Evolutionary conservation across 2,329 filamentous ascomycete species (phyloP).

Genomic region (Penicillium olsonii): DNA sequence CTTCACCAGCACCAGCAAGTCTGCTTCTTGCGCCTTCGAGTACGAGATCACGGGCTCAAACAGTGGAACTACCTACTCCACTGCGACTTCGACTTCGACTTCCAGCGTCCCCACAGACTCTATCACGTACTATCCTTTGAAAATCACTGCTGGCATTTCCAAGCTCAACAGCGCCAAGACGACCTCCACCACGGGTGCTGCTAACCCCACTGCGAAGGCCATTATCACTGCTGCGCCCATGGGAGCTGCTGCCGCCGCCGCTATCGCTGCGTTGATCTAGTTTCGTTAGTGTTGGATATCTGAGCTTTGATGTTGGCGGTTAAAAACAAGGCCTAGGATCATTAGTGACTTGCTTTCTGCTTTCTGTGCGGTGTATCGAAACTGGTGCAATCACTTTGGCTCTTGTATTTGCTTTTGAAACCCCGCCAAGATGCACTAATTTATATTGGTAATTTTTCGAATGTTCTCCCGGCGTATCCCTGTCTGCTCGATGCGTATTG

Average conservation of each 20-base stretch:
- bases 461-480: too few species aligned
- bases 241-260: slow-evolving; percentile 1
- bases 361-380: too few species aligned
- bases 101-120: background rate
- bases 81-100: background rate
- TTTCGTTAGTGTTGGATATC: background rate
- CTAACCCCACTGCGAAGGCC: background rate
- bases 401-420: too few species aligned
- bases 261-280: background rate
- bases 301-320: too few species aligned
- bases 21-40: slow-evolving; percentile 4
- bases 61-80: background rate
- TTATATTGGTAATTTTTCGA: too few species aligned
- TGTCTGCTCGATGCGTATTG: too few species aligned
- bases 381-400: too few species aligned
- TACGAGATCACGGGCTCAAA: background rate
- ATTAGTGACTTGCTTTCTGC: too few species aligned
- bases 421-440: too few species aligned
- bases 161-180: background rate
- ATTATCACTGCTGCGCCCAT: slow-evolving; percentile 8
- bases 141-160: slow-evolving; percentile 3
- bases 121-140: background rate
- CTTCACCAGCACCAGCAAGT: background rate
- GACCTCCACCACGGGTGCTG: slow-evolving; percentile 3
- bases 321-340: too few species aligned